Conservation (phyloP, 2,329 filamentous ascomycete genomes). For the Calonectria naviculata region DNA sequence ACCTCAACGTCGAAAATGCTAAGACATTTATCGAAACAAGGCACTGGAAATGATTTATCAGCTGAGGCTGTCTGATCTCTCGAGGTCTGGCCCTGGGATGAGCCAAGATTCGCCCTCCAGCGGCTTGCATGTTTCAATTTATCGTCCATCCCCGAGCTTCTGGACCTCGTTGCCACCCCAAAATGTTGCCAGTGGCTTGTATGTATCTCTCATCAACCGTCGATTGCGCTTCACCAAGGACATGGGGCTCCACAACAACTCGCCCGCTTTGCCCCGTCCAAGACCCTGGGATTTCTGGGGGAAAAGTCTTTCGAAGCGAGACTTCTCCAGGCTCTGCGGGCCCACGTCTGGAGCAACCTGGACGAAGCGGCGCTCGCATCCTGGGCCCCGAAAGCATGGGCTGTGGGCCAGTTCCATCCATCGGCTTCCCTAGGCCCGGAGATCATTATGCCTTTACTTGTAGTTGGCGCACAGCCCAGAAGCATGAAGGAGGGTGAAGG, state of each 20-base stretch:
- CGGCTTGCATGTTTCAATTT: not conserved
- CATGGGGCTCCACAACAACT: not conserved
- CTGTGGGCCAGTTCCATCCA: not conserved
- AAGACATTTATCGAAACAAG: not conserved
- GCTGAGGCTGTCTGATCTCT: not conserved
- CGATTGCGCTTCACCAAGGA: not conserved
- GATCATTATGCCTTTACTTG: not conserved
- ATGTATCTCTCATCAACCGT: not conserved
- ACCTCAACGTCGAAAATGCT: not conserved
- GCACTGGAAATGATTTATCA: not conserved
- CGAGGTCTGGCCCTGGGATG: not conserved
- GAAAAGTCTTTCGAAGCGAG: not conserved
- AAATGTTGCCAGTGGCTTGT: not conserved
- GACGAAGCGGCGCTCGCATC: not conserved
- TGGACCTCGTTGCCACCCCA: not conserved
- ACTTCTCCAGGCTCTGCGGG: not conserved
- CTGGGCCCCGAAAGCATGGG: not conserved
- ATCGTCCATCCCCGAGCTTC: not conserved
- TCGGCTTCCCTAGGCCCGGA: not conserved
- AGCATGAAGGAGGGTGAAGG: not conserved
- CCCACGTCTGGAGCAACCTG: not conserved
- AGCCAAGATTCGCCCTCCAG: too few relatives aligned
- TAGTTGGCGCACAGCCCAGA: not conserved
- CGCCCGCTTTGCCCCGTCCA: not conserved
- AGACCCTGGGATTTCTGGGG: not conserved